Evolutionary conservation across 495 filamentous ascomycete genomes (phyloP).

Genomic region (Penicillium turbatum): DNA sequence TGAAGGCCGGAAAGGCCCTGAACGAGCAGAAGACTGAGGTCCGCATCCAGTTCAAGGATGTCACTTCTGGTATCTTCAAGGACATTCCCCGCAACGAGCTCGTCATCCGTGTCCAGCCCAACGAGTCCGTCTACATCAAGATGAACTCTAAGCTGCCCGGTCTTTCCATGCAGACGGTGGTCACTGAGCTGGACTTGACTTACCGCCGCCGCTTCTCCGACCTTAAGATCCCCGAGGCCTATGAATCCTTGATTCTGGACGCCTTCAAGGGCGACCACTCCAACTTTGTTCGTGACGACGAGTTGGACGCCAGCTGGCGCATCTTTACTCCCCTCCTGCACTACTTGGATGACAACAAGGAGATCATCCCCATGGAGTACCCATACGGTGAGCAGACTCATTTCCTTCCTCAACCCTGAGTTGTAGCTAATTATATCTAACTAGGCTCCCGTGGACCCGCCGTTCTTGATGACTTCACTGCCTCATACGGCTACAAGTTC

Average conservation of each 20-base stretch:
- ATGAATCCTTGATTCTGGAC: constrained; percentile 95
- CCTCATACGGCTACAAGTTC: constrained; percentile 98
- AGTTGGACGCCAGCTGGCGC: constrained; percentile 96
- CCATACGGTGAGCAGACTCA: constrained; percentile 75
- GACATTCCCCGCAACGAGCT: constrained; percentile 99
- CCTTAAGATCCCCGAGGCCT: constrained; percentile 98
- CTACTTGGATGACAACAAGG: constrained; percentile 97
- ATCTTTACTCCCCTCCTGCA: constrained; percentile 97
- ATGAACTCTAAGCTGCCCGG: constrained; percentile 99
- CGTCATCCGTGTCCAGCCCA: constrained; percentile 98
- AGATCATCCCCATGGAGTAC: constrained; percentile 99
- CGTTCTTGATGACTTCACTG: constrained; percentile 96
- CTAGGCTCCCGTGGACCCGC: constrained; percentile 92
- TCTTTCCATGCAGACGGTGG: constrained; percentile 98
- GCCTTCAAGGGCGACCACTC: constrained; percentile 99
- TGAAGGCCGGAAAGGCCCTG: constrained; percentile 98
- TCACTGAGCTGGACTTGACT: constrained; percentile 97
- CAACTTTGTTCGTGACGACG: constrained; percentile 99
- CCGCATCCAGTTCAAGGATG: constrained; percentile 98
- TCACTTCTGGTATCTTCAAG: constrained; percentile 99
- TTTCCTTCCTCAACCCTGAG: neutral
- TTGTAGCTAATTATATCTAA: neutral
- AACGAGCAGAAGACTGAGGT: constrained; percentile 99
- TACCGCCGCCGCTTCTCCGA: constrained; percentile 98
- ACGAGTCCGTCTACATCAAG: constrained; percentile 99